Percentiles rank a stretch among this genome's conserved stretches.
These are phyloP conservation scores for Linnemannia hyalina DNA, from an alignment of 192 early-diverging fungal genomes.

Conservation along the genomic window DNA sequence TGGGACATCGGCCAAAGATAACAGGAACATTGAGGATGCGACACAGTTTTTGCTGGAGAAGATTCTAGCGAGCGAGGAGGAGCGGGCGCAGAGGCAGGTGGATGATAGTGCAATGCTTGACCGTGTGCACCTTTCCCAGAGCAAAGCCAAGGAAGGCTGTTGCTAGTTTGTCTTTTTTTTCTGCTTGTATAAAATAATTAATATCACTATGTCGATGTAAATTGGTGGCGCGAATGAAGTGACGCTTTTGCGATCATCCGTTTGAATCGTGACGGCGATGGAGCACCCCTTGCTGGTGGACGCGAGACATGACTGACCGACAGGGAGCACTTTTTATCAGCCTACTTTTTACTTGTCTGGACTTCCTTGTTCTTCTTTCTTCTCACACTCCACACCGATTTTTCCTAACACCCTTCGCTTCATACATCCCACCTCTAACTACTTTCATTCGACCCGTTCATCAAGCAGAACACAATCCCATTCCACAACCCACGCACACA, in stretches of 20 bases:
- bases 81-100: constrained; percentile 19
- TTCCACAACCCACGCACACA: neutral
- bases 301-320: neutral
- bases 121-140: constrained; percentile 34
- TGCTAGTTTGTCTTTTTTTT: constrained; percentile 1
- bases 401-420: neutral
- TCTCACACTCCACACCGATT: neutral
- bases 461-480: neutral
- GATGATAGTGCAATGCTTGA: constrained; percentile 21
- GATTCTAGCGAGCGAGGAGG: constrained; percentile 59
- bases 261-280: neutral
- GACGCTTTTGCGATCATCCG: neutral
- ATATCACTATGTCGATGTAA: neutral
- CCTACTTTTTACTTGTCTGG: neutral
- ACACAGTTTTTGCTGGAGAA: constrained; percentile 61
- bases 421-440: neutral
- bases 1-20: constrained; percentile 74
- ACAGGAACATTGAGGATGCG: constrained; percentile 71
- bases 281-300: neutral
- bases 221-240: constrained; percentile 1
- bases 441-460: neutral
- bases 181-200: neutral
- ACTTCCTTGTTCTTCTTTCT: neutral
- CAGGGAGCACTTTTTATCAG: neutral
- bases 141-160: constrained; percentile 40